These are phyloP conservation scores for Macrolepiota dolichaula DNA, from an alignment of 768 basidiomycete genomes.

Conservation along the genomic window DNA sequence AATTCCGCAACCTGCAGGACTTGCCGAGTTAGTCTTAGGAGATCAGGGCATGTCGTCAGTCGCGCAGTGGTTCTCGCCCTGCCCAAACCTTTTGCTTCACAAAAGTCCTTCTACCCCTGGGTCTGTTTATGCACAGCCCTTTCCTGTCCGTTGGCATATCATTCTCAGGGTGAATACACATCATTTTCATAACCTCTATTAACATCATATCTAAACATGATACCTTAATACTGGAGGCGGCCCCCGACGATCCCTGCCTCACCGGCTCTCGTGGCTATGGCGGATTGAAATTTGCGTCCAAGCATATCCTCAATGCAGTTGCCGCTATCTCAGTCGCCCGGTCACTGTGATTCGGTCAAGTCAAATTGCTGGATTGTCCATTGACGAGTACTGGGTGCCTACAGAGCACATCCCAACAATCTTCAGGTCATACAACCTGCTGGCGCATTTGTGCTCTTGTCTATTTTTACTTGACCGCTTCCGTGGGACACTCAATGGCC, in stretches of 20 bases:
- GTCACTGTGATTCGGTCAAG: conserved; percentile 12
- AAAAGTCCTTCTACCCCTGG: too few relatives aligned
- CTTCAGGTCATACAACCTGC: conserved; percentile 7
- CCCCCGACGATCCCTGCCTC: conserved; percentile 6
- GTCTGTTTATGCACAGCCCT: too few relatives aligned
- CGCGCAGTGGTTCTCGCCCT: conserved; percentile 76
- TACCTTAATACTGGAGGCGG: neutral
- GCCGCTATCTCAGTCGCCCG: neutral
- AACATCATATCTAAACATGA: conserved; percentile 3
- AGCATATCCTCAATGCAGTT: conserved; percentile 1
- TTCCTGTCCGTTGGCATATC: too few relatives aligned
- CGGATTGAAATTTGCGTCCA: conserved; percentile 9
- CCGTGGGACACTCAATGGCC: conserved; percentile 9
- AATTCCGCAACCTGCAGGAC: conserved; percentile 88
- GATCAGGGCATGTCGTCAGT: conserved; percentile 82
- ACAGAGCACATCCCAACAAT: conserved; percentile 12
- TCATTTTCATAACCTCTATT: conserved; percentile 13
- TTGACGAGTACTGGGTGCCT: conserved; percentile 11
- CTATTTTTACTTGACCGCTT: neutral
- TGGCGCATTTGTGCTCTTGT: neutral
- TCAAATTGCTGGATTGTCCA: conserved; percentile 11
- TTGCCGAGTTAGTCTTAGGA: conserved; percentile 92
- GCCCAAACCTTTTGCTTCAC: conserved; percentile 81
- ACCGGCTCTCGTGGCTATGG: conserved; percentile 4
- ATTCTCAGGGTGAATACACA: too few relatives aligned